phyloP scores from a whole-genome alignment of 306 rosid species.

The Quercus robur region DNA sequence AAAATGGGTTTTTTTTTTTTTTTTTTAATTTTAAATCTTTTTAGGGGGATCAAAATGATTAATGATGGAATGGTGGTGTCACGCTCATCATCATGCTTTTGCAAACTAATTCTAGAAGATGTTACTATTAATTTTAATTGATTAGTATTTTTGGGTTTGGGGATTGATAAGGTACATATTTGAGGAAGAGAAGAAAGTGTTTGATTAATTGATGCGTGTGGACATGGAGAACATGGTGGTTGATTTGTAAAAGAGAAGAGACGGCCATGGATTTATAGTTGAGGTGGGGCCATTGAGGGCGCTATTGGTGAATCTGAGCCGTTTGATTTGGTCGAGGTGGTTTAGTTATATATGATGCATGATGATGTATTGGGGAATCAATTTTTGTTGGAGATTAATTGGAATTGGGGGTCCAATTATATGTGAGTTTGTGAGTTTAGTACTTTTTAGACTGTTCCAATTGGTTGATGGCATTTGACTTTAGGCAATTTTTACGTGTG shows the following conservation, averaged over 20 bases:
- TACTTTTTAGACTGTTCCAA: neutral
- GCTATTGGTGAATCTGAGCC: slow-evolving; percentile 20
- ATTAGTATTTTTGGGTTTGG: neutral
- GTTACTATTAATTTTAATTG: slow-evolving; percentile 8
- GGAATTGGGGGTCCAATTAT: slow-evolving; percentile 17
- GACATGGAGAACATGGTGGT: neutral
- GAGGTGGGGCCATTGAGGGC: slow-evolving; percentile 18
- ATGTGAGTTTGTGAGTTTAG: neutral
- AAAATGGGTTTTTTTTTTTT: neutral
- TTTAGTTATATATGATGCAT: neutral
- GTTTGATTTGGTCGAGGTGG: slow-evolving; percentile 9
- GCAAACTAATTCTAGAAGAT: slow-evolving; percentile 36
- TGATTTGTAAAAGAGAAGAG: neutral
- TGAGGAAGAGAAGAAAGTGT: too few relatives aligned
- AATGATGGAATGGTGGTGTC: slow-evolving; percentile 83
- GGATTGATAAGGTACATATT: neutral
- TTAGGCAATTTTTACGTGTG: neutral
- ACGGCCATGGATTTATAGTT: slow-evolving; percentile 20
- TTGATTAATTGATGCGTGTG: too few relatives aligned
- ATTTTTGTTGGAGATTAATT: neutral
- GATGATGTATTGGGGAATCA: neutral
- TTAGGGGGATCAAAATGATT: slow-evolving; percentile 3
- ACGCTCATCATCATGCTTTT: slow-evolving; percentile 66
- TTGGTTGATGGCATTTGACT: slow-evolving; percentile 33
- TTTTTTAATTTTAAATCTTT: neutral